Evolutionary conservation across 2,329 filamentous ascomycete genomes (phyloP), one percentile per base, ranked within the genome.

Genomic region (Pseudocercospora cruenta): DNA sequence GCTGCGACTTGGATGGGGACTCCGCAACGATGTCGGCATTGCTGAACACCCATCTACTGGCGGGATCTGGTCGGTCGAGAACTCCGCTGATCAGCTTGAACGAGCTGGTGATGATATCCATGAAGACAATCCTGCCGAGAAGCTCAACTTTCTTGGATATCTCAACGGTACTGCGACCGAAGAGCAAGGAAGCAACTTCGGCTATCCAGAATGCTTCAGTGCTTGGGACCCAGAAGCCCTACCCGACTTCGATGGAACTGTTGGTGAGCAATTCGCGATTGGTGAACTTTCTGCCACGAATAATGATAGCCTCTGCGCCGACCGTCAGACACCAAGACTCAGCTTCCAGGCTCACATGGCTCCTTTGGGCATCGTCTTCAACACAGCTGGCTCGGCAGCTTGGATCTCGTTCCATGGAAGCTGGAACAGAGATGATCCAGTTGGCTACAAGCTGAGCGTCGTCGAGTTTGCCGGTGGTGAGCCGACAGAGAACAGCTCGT

Each of bases 361-460:
- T 0, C 91, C 91, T 0, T 80, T 93, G 0, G 90, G 92, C 69
- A 86, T 93, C 73, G 87, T 87, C 67, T 93, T 93, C 80, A 82
- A 86, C 68, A 73, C 80, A 47, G 86, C 86, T 39, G 84, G 83
- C 12, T 83, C 82, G 1, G 79, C 80, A 1, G 90, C 89, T 0
- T 93, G 86, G 78, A 80, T 93, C 19, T 82, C 87, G 0, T 91
- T 93, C 78, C 90, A 92, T 76, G 90, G 91, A 14, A 90, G 86
- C 76, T 92, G 90, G 82, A 80, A 86, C 67, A 79, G 83, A 14
- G 75, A 80, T 31, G 70, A 77, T 0, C 83, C 84, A 26, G 78
- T 81, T 1, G 84, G 84, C 28, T 86, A 86, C 75, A 84, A 84
- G 67, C 72, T 86, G 62, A 81, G 79, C 24, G 75, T 82, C 4